These are phyloP conservation scores for Babjeviella inositovora DNA, from an alignment of 805 yeast species.

Conservation along the genomic window DNA sequence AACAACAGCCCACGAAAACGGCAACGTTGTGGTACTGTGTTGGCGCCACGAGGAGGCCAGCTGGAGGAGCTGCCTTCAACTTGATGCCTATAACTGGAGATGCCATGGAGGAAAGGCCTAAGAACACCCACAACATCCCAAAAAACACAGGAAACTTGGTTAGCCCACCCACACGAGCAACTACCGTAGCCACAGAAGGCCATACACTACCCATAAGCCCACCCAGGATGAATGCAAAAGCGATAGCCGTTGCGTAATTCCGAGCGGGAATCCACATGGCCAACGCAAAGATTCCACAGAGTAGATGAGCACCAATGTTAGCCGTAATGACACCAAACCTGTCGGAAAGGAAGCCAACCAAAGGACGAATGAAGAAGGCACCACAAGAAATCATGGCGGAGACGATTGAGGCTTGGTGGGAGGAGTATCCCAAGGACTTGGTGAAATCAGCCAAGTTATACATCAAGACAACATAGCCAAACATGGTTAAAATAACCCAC, in stretches of 20 bases:
- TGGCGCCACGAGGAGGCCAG: conserved; percentile 16
- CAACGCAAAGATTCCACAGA: conserved; percentile 22
- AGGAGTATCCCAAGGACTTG: conserved; percentile 37
- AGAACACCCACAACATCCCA: conserved; percentile 37
- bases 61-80: conserved; percentile 15
- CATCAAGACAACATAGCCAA: conserved; percentile 45
- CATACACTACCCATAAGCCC: conserved; percentile 45
- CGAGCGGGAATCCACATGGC: conserved; percentile 46
- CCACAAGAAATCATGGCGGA: conserved; percentile 49
- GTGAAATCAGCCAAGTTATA: conserved; percentile 48
- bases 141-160: conserved; percentile 28
- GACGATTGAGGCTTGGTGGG: conserved; percentile 37
- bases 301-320: conserved; percentile 15
- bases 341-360: conserved; percentile 34
- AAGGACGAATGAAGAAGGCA: conserved; percentile 36
- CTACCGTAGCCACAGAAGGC: conserved; percentile 34
- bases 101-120: conserved; percentile 32
- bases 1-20: conserved; percentile 42
- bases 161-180: conserved; percentile 37
- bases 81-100: conserved; percentile 48
- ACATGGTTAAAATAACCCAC: conserved; percentile 28
- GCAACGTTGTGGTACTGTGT: conserved; percentile 35
- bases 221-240: conserved; percentile 36
- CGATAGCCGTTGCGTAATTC: conserved; percentile 37
- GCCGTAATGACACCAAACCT: conserved; percentile 32